Conservation (phyloP, 1,139 yeast species). For the Blastobotrys petasosporus region DNA sequence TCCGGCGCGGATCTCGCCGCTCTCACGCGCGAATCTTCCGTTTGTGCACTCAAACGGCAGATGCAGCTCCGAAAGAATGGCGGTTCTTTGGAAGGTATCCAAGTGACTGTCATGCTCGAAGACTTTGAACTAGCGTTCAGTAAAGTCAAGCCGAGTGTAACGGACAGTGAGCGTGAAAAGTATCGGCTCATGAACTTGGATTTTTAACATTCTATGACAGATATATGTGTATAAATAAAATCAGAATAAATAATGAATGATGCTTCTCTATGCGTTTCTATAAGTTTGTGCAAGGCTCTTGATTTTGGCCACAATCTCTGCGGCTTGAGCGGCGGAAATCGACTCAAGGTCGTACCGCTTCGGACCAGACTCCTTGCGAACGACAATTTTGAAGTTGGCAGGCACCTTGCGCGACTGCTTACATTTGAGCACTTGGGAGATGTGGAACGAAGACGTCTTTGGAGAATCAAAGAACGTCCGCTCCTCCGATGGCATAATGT, state of each 20-base stretch:
- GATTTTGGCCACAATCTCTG: slow-evolving; percentile 68
- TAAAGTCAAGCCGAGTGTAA: slow-evolving; percentile 83
- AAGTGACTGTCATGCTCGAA: slow-evolving; percentile 37
- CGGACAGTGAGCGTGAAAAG: slow-evolving; percentile 73
- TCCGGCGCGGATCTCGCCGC: slow-evolving; percentile 96
- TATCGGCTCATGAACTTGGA: slow-evolving; percentile 46
- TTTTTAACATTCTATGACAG: background rate
- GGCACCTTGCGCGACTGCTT: slow-evolving; percentile 78
- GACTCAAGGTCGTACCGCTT: slow-evolving; percentile 90
- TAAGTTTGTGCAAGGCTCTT: slow-evolving; percentile 22
- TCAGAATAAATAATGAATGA: background rate
- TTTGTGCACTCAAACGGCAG: slow-evolving; percentile 63
- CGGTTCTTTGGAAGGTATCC: slow-evolving; percentile 28
- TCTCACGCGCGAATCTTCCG: slow-evolving; percentile 88
- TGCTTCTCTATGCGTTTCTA: slow-evolving; percentile 6
- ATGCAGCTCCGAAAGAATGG: slow-evolving; percentile 18
- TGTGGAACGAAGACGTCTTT: slow-evolving; percentile 83
- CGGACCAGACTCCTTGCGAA: slow-evolving; percentile 57
- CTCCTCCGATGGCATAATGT: slow-evolving; percentile 77
- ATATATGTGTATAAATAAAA: background rate
- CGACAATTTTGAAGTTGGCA: slow-evolving; percentile 72
- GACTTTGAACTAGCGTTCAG: slow-evolving; percentile 61
- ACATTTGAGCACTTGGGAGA: slow-evolving; percentile 67
- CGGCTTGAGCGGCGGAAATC: slow-evolving; percentile 51
- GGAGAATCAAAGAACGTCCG: slow-evolving; percentile 62